phyloP scores from a whole-genome alignment of 1,284 basidiomycete genomes.

The Malassezia sp. region DNA sequence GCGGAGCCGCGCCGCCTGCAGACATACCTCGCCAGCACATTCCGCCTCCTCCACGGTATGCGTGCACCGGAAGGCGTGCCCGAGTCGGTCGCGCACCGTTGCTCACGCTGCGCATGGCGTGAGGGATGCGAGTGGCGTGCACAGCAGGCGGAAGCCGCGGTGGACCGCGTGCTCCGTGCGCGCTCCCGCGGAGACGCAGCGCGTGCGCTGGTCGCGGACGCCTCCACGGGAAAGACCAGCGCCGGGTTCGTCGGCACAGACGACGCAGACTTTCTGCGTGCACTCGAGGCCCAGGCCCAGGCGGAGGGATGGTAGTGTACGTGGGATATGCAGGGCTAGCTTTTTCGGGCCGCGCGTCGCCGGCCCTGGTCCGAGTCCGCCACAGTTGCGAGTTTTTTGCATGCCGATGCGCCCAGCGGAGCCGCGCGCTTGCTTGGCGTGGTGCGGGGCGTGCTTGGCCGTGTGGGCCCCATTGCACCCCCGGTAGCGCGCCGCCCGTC shows the following conservation, averaged over 20 bases:
- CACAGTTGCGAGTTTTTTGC: background rate
- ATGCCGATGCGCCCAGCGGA: too few relatives aligned
- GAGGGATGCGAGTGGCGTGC: constrained; percentile 39
- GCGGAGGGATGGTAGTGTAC: too few relatives aligned
- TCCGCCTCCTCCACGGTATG: constrained; percentile 25
- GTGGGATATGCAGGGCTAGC: too few relatives aligned
- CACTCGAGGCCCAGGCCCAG: too few relatives aligned
- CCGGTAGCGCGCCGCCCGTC: too few relatives aligned
- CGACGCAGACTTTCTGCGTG: too few relatives aligned
- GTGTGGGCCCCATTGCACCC: background rate
- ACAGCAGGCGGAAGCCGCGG: constrained; percentile 8
- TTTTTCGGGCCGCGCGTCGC: too few relatives aligned
- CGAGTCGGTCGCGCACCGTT: constrained; percentile 20
- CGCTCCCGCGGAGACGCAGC: background rate
- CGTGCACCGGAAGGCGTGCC: constrained; percentile 22
- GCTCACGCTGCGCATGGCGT: constrained; percentile 32
- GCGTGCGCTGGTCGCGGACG: too few relatives aligned
- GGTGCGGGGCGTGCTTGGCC: too few relatives aligned
- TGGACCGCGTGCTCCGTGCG: background rate
- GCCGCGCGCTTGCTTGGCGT: too few relatives aligned
- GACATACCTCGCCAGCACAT: constrained; percentile 17
- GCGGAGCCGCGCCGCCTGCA: constrained; percentile 18
- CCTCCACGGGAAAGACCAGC: too few relatives aligned
- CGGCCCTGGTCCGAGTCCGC: constrained; percentile 1
- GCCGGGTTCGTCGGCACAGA: too few relatives aligned